Evolutionary conservation across 2,329 filamentous ascomycete genomes (phyloP).

Genomic region (Botrytis cinerea): DNA sequence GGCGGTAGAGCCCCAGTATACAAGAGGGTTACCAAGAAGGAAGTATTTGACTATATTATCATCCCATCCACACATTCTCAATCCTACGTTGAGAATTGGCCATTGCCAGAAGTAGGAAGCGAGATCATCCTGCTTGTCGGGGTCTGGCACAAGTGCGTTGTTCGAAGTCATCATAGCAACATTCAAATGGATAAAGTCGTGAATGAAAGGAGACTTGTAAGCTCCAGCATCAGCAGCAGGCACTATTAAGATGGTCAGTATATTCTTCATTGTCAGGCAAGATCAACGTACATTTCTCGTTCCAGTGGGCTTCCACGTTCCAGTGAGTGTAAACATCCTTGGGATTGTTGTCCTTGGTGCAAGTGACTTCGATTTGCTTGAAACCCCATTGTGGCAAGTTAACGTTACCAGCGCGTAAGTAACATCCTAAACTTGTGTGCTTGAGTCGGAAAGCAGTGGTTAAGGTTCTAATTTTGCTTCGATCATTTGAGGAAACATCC

Average conservation of each 20-base stretch:
- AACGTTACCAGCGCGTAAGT: constrained; percentile 90
- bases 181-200: constrained; percentile 97
- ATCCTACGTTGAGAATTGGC: constrained; percentile 91
- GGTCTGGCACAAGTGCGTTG: constrained; percentile 95
- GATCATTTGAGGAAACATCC: constrained; percentile 77
- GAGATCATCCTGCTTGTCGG: constrained; percentile 97
- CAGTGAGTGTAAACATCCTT: constrained; percentile 95
- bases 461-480: constrained; percentile 82
- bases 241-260: constrained; percentile 56
- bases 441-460: constrained; percentile 90
- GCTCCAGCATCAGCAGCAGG: constrained; percentile 84
- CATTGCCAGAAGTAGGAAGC: constrained; percentile 98
- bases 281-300: constrained; percentile 77
- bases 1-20: constrained; percentile 92
- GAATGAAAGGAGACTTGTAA: constrained; percentile 95
- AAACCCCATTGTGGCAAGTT: constrained; percentile 99
- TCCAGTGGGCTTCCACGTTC: constrained; percentile 95
- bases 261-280: neutral
- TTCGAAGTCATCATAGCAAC: constrained; percentile 99
- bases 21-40: constrained; percentile 90
- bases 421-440: constrained; percentile 82
- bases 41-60: constrained; percentile 97
- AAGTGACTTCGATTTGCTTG: constrained; percentile 98
- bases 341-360: constrained; percentile 89
- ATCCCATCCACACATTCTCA: constrained; percentile 99